Evolutionary conservation across 345 rosid species (phyloP), one percentile per base, ranked within the genome.

Genomic region (Xanthoceras sorbifolium): DNA sequence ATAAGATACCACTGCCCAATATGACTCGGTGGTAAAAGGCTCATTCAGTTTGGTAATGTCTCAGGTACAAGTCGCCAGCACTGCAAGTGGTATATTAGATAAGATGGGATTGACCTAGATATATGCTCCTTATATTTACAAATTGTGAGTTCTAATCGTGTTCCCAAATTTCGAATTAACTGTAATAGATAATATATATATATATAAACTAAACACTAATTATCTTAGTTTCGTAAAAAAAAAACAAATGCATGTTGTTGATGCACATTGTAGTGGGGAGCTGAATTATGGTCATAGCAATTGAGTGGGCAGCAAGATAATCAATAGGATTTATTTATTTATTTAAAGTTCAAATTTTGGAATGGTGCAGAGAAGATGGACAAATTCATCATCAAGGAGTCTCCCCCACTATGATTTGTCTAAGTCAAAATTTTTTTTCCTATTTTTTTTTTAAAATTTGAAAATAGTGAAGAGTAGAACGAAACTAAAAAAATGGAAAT

Each of bases 231-330:
- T 11, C 64, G 65, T 10, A 57, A 48, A 29, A 17, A 52, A 5
- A n/a, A n/a, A 20, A 57, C 6, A 34, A 36, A 14, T 23, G 63
- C 52, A 62, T 59, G 17, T 18, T 42, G 15, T 11, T 5, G n/a
- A n/a, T n/a, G 28, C 46, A 38, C 10, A 26, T 38, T 23, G 32
- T 64, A 25, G 78, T 69, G 81, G 84, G 81, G 78, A 55, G 72
- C 76, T 77, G 7, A 82, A 74, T 82, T 57, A 82, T 74, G 73
- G 31, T 69, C 29, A n/a, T 22, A 60, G 6, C 60, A 57, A 57
- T 75, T 65, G 36, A 82, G 84, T 81, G 81, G 78, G 64, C 69
- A 64, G n/a, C 60, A 46, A 64, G 14, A 77, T 42, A 36, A 67
- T 81, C 64, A 66, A 71, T 36, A 12, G 38, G 59, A 57, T 50